phyloP scores from a whole-genome alignment of 192 early-diverging fungal species.

The Podila epicladia region DNA sequence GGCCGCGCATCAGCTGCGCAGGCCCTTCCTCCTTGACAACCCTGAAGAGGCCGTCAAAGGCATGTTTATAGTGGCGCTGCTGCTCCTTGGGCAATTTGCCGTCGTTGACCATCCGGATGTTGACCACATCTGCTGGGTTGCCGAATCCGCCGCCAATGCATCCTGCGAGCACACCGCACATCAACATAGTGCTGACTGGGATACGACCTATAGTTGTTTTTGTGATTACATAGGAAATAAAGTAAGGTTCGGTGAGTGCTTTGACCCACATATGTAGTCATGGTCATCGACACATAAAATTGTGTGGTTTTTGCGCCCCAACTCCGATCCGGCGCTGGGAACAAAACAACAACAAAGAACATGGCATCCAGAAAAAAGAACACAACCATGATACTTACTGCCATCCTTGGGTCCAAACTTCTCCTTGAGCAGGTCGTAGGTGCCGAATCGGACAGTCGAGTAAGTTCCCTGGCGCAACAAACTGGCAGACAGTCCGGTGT shows the following conservation, averaged over 20 bases:
- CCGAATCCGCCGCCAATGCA: conserved; percentile 73
- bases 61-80: conserved; percentile 80
- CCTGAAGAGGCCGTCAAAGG: conserved; percentile 75
- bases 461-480: conserved; percentile 83
- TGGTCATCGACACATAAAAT: neutral
- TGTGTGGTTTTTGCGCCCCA: too few relatives aligned
- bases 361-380: neutral
- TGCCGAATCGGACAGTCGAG: conserved; percentile 81
- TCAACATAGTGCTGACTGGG: conserved; percentile 53
- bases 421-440: conserved; percentile 76
- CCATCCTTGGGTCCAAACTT: conserved; percentile 58
- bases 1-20: conserved; percentile 84
- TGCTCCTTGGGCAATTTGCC: conserved; percentile 69
- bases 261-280: neutral
- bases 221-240: neutral
- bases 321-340: neutral
- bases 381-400: conserved; percentile 38
- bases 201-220: conserved; percentile 38
- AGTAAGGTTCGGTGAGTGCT: neutral
- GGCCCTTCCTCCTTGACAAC: conserved; percentile 85
- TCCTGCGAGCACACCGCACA: conserved; percentile 58
- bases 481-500: conserved; percentile 77
- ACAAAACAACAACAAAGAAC: neutral
- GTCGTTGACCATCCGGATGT: conserved; percentile 86
- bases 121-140: conserved; percentile 85